Evolutionary conservation across 83 land plant species (phyloP), one percentile per base, ranked within the genome.

Genomic region (Picea mariana): DNA sequence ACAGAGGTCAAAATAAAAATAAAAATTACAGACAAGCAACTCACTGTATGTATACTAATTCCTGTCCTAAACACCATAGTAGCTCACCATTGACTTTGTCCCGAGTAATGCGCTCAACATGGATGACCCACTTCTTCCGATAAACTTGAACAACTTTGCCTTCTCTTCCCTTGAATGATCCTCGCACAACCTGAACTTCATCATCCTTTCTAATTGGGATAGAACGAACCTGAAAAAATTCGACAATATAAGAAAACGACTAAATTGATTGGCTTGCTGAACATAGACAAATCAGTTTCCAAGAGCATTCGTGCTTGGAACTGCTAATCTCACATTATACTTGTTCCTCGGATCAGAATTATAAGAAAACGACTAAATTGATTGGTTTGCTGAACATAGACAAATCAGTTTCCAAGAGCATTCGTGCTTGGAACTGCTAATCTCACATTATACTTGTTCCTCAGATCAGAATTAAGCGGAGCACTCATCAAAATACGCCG

Each of bases 101-200:
- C 24, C 96, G 82, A 4, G 95, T 93, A 83, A 93, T 89, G 21
- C 95, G 87, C 87, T 93, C 95, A 79, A 93, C 77, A 81, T 93
- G 95, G 49, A 93, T 93, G 42, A 93, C 92, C 95, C 95, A 93
- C 81, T 93, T 93, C 52, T 87, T 80, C 18, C 94, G 79, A 79
- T 93, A 93, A 15, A 93, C 95, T 80, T 93, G 94, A 26, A 91
- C 94, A 17, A 93, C 91, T 84, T 93, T 93, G 24, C 95, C 95
- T 49, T 93, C 94, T 20, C 95, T 91, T 34, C 95, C 95, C 82
- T 93, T 93, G 84, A 67, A 90, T 49, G 95, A 87, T 40, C 95
- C 94, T 27, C 94, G 90, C 23, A 91, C 94, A 47, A 93, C 90
- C 85, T 86, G 90, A 7, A 93, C 94, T 77, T 91, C 94, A 84